These are phyloP conservation scores for Nepenthes mirabilis DNA, from an alignment of 148 eudicot species.

Conservation along the genomic window DNA sequence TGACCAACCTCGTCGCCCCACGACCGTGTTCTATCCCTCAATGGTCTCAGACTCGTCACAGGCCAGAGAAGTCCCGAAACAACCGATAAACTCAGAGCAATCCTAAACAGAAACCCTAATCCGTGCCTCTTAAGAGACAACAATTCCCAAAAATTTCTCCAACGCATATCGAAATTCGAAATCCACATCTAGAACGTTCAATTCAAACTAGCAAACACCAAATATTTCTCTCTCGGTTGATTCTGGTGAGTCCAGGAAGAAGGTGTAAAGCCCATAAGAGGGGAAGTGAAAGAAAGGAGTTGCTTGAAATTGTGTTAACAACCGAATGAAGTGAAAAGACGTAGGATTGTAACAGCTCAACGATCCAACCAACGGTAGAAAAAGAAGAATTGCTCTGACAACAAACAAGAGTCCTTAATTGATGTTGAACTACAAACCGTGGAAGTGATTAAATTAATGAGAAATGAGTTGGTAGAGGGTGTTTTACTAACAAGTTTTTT, in stretches of 20 bases:
- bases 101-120: conserved; percentile 23
- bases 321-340: conserved; percentile 7
- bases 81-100: conserved; percentile 20
- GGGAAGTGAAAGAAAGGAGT: conserved; percentile 3
- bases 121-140: conserved; percentile 6
- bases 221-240: conserved; percentile 5
- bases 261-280: conserved; percentile 12
- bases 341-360: conserved; percentile 21
- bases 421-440: conserved; percentile 14
- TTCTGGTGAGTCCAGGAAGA: conserved; percentile 4
- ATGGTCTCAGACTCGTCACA: conserved; percentile 50
- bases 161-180: conserved; percentile 12
- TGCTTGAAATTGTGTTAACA: conserved; percentile 28
- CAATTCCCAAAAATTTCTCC: neutral
- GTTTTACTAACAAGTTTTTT: conserved; percentile 1
- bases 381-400: neutral
- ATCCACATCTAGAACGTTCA: conserved; percentile 3
- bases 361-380: conserved; percentile 3
- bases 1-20: conserved; percentile 92
- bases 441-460: neutral
- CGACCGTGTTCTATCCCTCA: conserved; percentile 51
- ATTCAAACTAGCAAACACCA: conserved; percentile 7
- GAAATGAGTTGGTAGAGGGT: neutral
- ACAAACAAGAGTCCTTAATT: neutral
- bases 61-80: conserved; percentile 22